phyloP scores from a whole-genome alignment of 257 asterid species.

The Cruciata laevipes region DNA sequence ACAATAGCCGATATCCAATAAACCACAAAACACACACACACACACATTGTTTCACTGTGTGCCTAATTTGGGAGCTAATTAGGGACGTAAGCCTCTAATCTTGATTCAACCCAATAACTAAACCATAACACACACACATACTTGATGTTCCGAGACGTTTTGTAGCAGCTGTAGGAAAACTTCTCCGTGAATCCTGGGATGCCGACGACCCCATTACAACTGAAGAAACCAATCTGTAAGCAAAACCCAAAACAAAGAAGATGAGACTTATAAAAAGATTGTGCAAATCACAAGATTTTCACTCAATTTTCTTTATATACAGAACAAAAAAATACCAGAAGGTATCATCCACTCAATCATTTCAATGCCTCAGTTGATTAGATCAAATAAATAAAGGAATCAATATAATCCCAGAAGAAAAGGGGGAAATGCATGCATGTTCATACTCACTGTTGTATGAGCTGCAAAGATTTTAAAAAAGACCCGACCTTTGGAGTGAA shows the following conservation, averaged over 20 bases:
- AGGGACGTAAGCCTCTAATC: no score
- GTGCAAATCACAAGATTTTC: not conserved
- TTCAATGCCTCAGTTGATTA: not conserved
- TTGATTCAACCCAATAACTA: no score
- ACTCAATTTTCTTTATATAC: no score
- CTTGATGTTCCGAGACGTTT: not conserved
- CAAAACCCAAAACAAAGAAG: not conserved
- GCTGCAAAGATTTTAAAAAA: no score
- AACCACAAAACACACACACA: not conserved
- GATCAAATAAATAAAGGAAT: not conserved
- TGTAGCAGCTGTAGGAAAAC: not conserved
- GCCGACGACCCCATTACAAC: not conserved
- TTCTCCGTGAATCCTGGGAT: not conserved
- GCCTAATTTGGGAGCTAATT: no score
- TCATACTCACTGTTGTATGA: not conserved
- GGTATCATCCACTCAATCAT: not conserved
- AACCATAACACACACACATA: not conserved
- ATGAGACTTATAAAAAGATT: no score
- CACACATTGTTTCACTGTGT: no score
- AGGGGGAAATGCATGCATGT: not conserved
- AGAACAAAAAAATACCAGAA: not conserved
- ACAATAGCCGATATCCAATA: no score
- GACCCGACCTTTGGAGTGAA: no score
- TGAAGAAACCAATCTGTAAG: not conserved
- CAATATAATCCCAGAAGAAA: not conserved